These are phyloP conservation scores for Trifolium pratense DNA, from an alignment of 306 rosid genomes.

Conservation along the genomic window DNA sequence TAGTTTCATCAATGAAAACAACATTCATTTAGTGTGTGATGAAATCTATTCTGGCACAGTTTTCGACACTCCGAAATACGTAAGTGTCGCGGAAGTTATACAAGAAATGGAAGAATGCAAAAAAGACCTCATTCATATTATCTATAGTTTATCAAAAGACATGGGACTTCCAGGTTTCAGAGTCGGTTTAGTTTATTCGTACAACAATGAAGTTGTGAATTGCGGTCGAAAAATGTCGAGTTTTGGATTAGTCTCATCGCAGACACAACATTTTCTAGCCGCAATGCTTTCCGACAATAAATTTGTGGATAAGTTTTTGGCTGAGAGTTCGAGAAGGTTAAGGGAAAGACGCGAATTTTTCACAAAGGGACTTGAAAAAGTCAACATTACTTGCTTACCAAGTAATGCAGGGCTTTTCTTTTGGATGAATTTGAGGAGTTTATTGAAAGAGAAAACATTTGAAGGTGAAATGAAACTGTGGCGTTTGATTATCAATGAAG, in stretches of 20 bases:
- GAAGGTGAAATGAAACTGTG: constrained; percentile 77
- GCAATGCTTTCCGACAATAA: constrained; percentile 64
- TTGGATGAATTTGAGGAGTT: constrained; percentile 78
- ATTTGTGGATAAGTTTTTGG: constrained; percentile 53
- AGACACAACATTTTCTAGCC: constrained; percentile 73
- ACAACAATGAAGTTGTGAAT: constrained; percentile 65
- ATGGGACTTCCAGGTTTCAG: constrained; percentile 91
- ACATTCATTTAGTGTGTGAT: constrained; percentile 81
- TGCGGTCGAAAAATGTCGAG: constrained; percentile 81
- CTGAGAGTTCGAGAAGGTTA: constrained; percentile 62
- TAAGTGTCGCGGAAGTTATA: constrained; percentile 67
- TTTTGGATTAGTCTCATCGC: constrained; percentile 79
- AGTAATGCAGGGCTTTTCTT: constrained; percentile 76
- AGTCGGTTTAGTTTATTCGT: constrained; percentile 86
- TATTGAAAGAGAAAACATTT: constrained; percentile 58
- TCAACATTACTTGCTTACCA: constrained; percentile 67
- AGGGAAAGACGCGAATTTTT: constrained; percentile 46
- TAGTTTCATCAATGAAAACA: constrained; percentile 63
- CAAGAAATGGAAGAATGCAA: constrained; percentile 54
- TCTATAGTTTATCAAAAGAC: constrained; percentile 83
- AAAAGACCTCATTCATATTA: constrained; percentile 69
- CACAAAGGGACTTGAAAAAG: constrained; percentile 60
- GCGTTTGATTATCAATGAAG: constrained; percentile 69
- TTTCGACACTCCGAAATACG: constrained; percentile 52
- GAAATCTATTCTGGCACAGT: constrained; percentile 86